Conservation (phyloP, 805 yeast genomes). For the Komagataella pseudopastoris region DNA sequence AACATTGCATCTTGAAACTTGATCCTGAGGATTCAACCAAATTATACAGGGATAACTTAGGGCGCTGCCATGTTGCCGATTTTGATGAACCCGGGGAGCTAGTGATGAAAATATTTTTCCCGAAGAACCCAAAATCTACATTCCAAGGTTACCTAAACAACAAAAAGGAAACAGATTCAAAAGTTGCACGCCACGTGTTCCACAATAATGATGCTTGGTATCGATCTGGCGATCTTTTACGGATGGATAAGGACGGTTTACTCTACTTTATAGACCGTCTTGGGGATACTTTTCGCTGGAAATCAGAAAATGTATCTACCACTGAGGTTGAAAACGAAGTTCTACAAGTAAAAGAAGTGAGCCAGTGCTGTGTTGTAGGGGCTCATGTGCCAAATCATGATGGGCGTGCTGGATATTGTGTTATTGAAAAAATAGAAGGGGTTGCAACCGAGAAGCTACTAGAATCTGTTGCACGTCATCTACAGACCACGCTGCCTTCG, state of each 20-base stretch:
- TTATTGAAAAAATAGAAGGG: slow-evolving; percentile 37
- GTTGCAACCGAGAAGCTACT: slow-evolving; percentile 9
- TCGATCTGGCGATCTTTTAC: slow-evolving; percentile 76
- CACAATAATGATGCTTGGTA: slow-evolving; percentile 85
- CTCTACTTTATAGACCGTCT: slow-evolving; percentile 81
- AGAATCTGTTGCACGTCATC: slow-evolving; percentile 17
- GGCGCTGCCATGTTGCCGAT: slow-evolving; percentile 41
- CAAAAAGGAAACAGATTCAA: slow-evolving; percentile 63
- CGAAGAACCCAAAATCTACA: slow-evolving; percentile 49
- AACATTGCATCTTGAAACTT: slow-evolving; percentile 55
- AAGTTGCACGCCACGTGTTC: slow-evolving; percentile 62
- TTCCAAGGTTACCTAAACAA: slow-evolving; percentile 89
- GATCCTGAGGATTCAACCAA: slow-evolving; percentile 69
- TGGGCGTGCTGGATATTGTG: slow-evolving; percentile 90
- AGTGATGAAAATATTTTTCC: slow-evolving; percentile 57
- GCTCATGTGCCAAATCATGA: slow-evolving; percentile 76
- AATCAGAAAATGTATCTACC: slow-evolving; percentile 88
- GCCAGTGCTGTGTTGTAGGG: slow-evolving; percentile 79
- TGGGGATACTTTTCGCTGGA: slow-evolving; percentile 96
- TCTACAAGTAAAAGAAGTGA: slow-evolving; percentile 28
- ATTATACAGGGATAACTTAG: slow-evolving; percentile 54
- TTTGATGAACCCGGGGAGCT: slow-evolving; percentile 76
- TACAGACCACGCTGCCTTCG: slow-evolving; percentile 44
- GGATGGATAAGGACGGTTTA: slow-evolving; percentile 50
- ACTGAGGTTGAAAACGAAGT: slow-evolving; percentile 82